These are phyloP conservation scores for Flammula alnicola DNA, from an alignment of 1,284 basidiomycete species.

Conservation along the genomic window DNA sequence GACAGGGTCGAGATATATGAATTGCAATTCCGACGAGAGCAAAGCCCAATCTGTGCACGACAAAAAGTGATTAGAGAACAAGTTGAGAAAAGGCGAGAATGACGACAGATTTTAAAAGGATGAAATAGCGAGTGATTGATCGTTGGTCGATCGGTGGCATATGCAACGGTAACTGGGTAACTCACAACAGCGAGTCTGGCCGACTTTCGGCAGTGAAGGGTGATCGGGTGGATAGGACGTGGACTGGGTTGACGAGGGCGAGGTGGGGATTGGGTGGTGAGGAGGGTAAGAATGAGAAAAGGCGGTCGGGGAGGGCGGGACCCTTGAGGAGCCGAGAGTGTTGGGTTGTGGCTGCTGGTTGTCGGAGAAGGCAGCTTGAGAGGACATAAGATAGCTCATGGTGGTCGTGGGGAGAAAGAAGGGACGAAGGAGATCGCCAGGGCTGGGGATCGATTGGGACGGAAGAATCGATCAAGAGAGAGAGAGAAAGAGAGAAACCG, in stretches of 20 bases:
- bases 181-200: constrained; percentile 78
- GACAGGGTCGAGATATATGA: constrained; percentile 91
- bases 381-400: constrained; percentile 37
- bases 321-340: constrained; percentile 8
- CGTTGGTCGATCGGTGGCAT: constrained; percentile 42
- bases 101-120: too few species aligned
- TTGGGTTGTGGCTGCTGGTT: constrained; percentile 12
- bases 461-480: constrained; percentile 24
- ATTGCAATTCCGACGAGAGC: constrained; percentile 74
- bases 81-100: too few species aligned
- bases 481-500: constrained; percentile 22
- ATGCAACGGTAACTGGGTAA: constrained; percentile 26
- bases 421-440: too few species aligned
- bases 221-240: constrained; percentile 30
- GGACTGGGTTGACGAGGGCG: constrained; percentile 19
- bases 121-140: too few species aligned
- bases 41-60: constrained; percentile 66
- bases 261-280: constrained; percentile 16
- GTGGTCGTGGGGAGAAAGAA: too few species aligned
- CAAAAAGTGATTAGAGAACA: too few species aligned
- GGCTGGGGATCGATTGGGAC: too few species aligned
- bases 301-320: constrained; percentile 2
- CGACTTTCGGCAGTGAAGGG: constrained; percentile 53
- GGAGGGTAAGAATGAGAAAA: constrained; percentile 8
- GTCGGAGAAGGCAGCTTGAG: constrained; percentile 11